Base-by-base conservation (phyloP, 2,329 filamentous ascomycete species). In the Fusarium poae region DNA sequence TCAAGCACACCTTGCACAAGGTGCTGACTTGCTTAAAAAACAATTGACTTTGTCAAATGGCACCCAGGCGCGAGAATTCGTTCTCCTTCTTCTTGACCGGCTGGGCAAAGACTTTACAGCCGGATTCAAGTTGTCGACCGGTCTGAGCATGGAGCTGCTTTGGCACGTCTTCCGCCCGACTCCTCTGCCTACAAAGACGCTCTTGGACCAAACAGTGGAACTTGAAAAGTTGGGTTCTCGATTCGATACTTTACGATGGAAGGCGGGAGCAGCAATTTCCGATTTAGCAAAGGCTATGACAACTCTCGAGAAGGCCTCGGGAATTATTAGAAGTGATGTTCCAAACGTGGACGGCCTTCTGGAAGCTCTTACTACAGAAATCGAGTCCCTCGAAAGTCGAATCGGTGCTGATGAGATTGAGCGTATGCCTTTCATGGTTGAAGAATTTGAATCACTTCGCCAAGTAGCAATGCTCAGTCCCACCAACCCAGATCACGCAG, bases 61-160 rank as follows among this genome's bases (percentile, higher is more conserved):
- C 11, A 71, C 77, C 11, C 57, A 60, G 3, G 75, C 78, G 34
- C 75, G 72, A 4, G 74, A 80, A 3, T 79, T 88, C n/a, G 73
- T 82, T 6, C 71, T 74, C 2, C 67, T 75, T 12, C 74, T 87
- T 35, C 70, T 82, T 2, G 73, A 78, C 1, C 81, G 78, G 8
- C 73, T 90, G 3, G 79, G 84, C 43, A 80, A 80, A 39, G 84
- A 84, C 50, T 95, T 97, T 74, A 84, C 87, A 25, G 85, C 88
- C 18, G 89, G 88, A 3, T 94, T 94, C 80, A 88, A 89, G 57
- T 81, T 97, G 16, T 89, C 84, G 0, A 94, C 91, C 3, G 94
- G 93, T 1, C 81, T 94, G 15, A 90, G 88, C 69, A 96, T 97
- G 92, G 92, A 96, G 75, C 77, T 82, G 11, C 83, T 97, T 7